These are phyloP conservation scores for Penicillium cataractarum DNA, from an alignment of 495 filamentous ascomycete genomes.

Conservation along the genomic window DNA sequence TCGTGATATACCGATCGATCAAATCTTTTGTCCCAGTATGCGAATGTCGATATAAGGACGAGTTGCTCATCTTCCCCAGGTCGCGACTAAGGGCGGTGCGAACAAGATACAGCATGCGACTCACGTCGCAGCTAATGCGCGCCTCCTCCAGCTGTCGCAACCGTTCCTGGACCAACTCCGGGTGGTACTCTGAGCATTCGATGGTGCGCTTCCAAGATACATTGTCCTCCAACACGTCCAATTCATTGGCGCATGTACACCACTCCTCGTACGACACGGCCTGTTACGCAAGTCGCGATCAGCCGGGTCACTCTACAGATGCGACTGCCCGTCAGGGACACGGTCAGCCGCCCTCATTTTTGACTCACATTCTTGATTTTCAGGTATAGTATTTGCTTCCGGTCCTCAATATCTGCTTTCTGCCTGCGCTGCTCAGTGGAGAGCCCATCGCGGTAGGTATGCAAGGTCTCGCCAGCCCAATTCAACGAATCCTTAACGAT, in stretches of 20 bases:
- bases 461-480: constrained; percentile 53
- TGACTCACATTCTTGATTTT: constrained; percentile 62
- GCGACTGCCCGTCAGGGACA: constrained; percentile 17
- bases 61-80: constrained; percentile 83
- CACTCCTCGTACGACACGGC: constrained; percentile 67
- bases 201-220: constrained; percentile 77
- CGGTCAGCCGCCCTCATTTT: background rate
- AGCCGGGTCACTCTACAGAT: constrained; percentile 22
- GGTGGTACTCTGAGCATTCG: constrained; percentile 70
- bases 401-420: constrained; percentile 55
- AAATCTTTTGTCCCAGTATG: constrained; percentile 85
- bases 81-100: constrained; percentile 80
- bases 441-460: constrained; percentile 58
- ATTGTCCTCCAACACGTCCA: constrained; percentile 81
- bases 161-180: constrained; percentile 65
- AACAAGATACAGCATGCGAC: constrained; percentile 76
- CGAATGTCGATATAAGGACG: constrained; percentile 79
- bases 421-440: constrained; percentile 57
- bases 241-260: constrained; percentile 65
- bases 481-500: constrained; percentile 39
- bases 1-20: constrained; percentile 84
- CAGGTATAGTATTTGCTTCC: constrained; percentile 63
- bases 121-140: constrained; percentile 71
- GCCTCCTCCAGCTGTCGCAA: constrained; percentile 77
- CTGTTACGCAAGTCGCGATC: constrained; percentile 37